Conservation (phyloP, 495 filamentous ascomycete species). For the Tuber borchii region DNA sequence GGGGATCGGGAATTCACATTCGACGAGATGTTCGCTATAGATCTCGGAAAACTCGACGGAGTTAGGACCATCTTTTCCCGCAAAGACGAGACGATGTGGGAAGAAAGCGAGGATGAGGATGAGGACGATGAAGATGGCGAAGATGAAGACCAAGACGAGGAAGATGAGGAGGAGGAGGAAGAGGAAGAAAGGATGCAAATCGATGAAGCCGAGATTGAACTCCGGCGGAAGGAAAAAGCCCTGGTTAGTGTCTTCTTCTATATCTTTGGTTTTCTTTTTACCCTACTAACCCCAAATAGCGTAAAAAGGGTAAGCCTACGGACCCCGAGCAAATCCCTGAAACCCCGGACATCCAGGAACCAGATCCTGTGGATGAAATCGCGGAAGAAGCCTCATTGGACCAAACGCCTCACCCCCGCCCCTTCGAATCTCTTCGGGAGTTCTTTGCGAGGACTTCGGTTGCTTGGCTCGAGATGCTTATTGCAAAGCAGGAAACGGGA, state of each 20-base stretch:
- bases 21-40: slow-evolving; percentile 86
- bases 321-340: slow-evolving; percentile 40
- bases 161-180: slow-evolving; percentile 52
- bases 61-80: slow-evolving; percentile 63
- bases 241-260: slow-evolving; percentile 32
- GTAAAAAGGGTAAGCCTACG: slow-evolving; percentile 47
- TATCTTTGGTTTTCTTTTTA: neutral
- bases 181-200: slow-evolving; percentile 49
- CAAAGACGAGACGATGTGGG: slow-evolving; percentile 68
- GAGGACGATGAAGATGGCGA: slow-evolving; percentile 63
- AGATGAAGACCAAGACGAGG: slow-evolving; percentile 57
- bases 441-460: slow-evolving; percentile 84
- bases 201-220: slow-evolving; percentile 43
- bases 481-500: slow-evolving; percentile 49
- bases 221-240: slow-evolving; percentile 41
- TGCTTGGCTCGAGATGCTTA: slow-evolving; percentile 79
- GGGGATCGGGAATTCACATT: slow-evolving; percentile 90
- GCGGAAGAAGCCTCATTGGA: slow-evolving; percentile 23
- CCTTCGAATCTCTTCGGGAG: slow-evolving; percentile 85
- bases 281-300: slow-evolving; percentile 19
- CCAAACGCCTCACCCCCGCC: slow-evolving; percentile 53
- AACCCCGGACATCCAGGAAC: slow-evolving; percentile 45
- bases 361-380: slow-evolving; percentile 46
- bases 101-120: slow-evolving; percentile 63
- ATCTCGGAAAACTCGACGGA: slow-evolving; percentile 85